Evolutionary conservation across 2,329 filamentous ascomycete genomes (phyloP).

Genomic region (Colletotrichum sidae): DNA sequence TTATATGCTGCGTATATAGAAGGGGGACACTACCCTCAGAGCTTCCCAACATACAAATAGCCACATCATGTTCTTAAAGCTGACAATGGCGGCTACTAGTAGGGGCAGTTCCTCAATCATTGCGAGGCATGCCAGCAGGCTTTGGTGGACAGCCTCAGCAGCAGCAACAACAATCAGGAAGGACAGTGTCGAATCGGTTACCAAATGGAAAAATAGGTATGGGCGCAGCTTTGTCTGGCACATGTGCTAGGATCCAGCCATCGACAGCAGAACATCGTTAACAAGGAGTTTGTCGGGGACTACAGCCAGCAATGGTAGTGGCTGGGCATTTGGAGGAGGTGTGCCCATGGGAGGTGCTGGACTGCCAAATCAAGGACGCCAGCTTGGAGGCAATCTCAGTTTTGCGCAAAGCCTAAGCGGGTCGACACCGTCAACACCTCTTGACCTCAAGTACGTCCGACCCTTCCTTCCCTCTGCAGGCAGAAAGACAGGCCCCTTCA

Average conservation of each 20-base stretch:
- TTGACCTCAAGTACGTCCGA: constrained; percentile 73
- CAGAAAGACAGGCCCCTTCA: constrained; percentile 6
- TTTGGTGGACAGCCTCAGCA: constrained; percentile 71
- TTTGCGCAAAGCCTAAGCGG: constrained; percentile 75
- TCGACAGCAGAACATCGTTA: constrained; percentile 37
- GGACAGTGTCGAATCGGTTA: constrained; percentile 69
- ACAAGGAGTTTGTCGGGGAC: constrained; percentile 39
- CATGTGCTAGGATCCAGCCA: constrained; percentile 17
- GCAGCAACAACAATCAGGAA: constrained; percentile 60
- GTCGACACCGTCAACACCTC: constrained; percentile 70
- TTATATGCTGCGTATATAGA: background rate
- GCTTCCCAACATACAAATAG: background rate
- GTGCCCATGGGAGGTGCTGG: constrained; percentile 70
- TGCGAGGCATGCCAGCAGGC: constrained; percentile 71
- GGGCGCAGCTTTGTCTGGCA: constrained; percentile 16
- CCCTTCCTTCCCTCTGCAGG: background rate
- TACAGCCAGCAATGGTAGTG: constrained; percentile 62
- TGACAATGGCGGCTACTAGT: constrained; percentile 46
- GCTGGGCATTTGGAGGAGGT: constrained; percentile 73
- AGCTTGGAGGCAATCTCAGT: constrained; percentile 70
- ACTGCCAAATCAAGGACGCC: constrained; percentile 64
- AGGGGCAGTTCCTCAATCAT: constrained; percentile 71
- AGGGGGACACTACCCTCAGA: background rate
- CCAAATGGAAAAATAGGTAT: constrained; percentile 75
- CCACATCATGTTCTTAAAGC: constrained; percentile 38